A percentile compares a stretch with the other conserved stretches of the same genome.
Conservation (phyloP, 1,139 yeast genomes). For the Taphrina populina region DNA sequence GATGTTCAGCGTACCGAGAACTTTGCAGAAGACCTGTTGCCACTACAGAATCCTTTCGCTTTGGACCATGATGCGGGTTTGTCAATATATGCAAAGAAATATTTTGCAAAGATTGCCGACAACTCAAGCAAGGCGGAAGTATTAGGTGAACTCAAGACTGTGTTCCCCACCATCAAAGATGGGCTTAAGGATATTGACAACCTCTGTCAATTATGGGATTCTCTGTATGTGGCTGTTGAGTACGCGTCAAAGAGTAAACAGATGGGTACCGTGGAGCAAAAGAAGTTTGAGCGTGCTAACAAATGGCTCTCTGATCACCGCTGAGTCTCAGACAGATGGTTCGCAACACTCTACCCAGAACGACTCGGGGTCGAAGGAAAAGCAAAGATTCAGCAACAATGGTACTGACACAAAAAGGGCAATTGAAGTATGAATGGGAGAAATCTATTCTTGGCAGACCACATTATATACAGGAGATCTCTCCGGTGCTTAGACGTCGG, state of each 20-base stretch:
- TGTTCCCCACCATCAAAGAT: conserved; percentile 44
- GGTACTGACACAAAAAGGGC: too few species aligned
- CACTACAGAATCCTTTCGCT: conserved; percentile 62
- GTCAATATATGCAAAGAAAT: conserved; percentile 48
- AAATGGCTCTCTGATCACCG: conserved; percentile 45
- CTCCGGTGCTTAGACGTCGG: too few species aligned
- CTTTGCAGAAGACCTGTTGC: conserved; percentile 60
- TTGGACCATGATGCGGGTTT: conserved; percentile 49
- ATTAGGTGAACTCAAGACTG: conserved; percentile 37
- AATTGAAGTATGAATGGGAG: too few species aligned
- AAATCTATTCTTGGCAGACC: too few species aligned
- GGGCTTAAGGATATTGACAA: conserved; percentile 50
- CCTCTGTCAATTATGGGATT: conserved; percentile 50
- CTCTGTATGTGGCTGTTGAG: conserved; percentile 42
- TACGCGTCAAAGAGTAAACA: conserved; percentile 47
- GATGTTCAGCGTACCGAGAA: conserved; percentile 51
- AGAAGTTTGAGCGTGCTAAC: conserved; percentile 50
- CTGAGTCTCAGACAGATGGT: too few species aligned
- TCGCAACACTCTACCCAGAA: too few species aligned
- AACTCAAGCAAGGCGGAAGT: conserved; percentile 35
- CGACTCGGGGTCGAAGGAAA: too few species aligned
- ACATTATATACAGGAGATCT: too few species aligned
- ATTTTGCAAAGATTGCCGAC: conserved; percentile 44
- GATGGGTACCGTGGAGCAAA: conserved; percentile 46
- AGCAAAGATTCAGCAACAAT: too few species aligned